phyloP scores from a whole-genome alignment of 176 grass and related monocot species.

The Ananas comosus region DNA sequence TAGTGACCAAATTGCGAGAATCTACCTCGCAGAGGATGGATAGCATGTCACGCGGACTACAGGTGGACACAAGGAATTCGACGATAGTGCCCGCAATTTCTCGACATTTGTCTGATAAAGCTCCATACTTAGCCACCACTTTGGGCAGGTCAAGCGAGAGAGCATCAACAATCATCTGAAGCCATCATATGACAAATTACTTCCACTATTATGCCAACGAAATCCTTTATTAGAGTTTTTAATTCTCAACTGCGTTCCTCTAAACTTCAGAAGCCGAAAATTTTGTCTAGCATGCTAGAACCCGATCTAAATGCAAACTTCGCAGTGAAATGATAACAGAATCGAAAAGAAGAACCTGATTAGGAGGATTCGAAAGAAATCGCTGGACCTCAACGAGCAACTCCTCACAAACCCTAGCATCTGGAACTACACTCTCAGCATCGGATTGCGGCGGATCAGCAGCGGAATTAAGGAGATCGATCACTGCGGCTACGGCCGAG shows the following conservation, averaged over 20 bases:
- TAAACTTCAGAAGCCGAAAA: neutral
- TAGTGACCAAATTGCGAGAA: neutral
- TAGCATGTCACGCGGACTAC: constrained; percentile 59
- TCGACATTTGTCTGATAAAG: constrained; percentile 22
- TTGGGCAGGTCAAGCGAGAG: constrained; percentile 59
- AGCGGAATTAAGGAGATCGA: constrained; percentile 1
- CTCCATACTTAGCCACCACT: constrained; percentile 38
- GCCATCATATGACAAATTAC: neutral
- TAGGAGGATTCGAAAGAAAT: constrained; percentile 30
- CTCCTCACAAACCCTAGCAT: constrained; percentile 15
- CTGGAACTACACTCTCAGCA: neutral
- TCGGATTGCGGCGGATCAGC: neutral
- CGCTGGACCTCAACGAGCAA: constrained; percentile 37
- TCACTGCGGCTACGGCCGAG: neutral
- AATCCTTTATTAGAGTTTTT: too few species aligned
- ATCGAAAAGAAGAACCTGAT: constrained; percentile 25
- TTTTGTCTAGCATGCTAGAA: neutral
- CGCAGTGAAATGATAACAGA: neutral
- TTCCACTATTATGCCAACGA: neutral
- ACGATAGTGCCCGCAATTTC: constrained; percentile 24
- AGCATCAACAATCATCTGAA: constrained; percentile 39
- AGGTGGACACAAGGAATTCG: constrained; percentile 30
- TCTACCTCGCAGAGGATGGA: constrained; percentile 57
- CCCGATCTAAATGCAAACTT: neutral
- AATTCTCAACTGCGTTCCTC: neutral